These are phyloP conservation scores for Canavalia ensiformis DNA, from an alignment of 306 rosid genomes.

Conservation along the genomic window DNA sequence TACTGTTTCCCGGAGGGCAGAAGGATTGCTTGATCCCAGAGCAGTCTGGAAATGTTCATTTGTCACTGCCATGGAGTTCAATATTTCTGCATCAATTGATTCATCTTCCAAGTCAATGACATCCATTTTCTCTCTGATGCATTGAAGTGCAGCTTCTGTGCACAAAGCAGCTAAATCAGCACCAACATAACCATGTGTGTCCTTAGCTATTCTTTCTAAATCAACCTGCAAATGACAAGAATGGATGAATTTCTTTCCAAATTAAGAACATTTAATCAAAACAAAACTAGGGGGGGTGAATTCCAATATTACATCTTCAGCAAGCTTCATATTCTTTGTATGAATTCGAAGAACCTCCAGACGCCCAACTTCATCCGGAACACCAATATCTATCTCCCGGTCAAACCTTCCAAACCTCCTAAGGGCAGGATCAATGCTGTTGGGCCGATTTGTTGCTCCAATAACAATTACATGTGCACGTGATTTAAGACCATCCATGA, in stretches of 20 bases:
- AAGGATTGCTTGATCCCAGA: conserved; percentile 97
- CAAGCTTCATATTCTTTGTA: conserved; percentile 97
- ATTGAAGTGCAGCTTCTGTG: conserved; percentile 98
- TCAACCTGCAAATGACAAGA: conserved; percentile 72
- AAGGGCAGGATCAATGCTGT: conserved; percentile 96
- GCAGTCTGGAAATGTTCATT: conserved; percentile 96
- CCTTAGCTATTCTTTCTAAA: conserved; percentile 86
- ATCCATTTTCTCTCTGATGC: conserved; percentile 97
- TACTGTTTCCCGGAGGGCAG: conserved; percentile 97
- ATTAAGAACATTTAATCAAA: conserved; percentile 17
- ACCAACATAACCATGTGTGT: conserved; percentile 97
- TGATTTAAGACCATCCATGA: conserved; percentile 96
- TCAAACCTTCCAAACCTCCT: conserved; percentile 99
- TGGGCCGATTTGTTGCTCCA: conserved; percentile 97
- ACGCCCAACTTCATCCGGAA: conserved; percentile 94
- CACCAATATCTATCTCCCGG: conserved; percentile 96
- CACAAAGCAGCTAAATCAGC: conserved; percentile 97
- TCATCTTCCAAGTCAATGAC: conserved; percentile 97
- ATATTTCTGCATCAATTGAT: conserved; percentile 92
- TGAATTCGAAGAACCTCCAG: conserved; percentile 98
- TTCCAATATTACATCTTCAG: conserved; percentile 76
- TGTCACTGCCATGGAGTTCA: conserved; percentile 97
- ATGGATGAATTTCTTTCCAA: conserved; percentile 3
- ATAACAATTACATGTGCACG: conserved; percentile 96
- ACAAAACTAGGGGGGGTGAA: not conserved